These are phyloP conservation scores for Hygrophila difformis DNA, from an alignment of 257 asterid species.

Conservation along the genomic window DNA sequence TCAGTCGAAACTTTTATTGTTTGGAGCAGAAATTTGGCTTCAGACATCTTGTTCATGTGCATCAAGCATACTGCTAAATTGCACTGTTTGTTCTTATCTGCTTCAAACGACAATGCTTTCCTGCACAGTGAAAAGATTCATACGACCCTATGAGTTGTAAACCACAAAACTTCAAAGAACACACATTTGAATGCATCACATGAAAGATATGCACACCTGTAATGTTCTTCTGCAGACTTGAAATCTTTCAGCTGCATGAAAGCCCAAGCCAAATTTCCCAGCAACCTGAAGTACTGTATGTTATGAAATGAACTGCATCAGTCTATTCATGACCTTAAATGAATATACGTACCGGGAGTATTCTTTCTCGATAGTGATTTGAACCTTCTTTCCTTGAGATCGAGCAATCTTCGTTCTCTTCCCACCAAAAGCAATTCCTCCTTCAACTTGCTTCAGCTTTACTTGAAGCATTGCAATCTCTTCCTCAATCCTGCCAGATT, in stretches of 20 bases:
- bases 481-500: slow-evolving; percentile 69
- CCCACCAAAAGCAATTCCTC: slow-evolving; percentile 62
- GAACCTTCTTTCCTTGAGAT: slow-evolving; percentile 78
- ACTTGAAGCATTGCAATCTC: slow-evolving; percentile 54
- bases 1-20: slow-evolving; percentile 35
- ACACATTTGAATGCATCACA: background rate
- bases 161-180: background rate
- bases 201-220: slow-evolving; percentile 37
- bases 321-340: background rate
- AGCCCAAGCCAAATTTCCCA: slow-evolving; percentile 96
- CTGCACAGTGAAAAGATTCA: slow-evolving; percentile 34
- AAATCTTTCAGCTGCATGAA: slow-evolving; percentile 62
- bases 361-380: slow-evolving; percentile 72
- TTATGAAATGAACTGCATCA: background rate
- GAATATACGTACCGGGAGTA: slow-evolving; percentile 51
- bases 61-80: slow-evolving; percentile 84
- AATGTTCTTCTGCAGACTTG: slow-evolving; percentile 67
- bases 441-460: slow-evolving; percentile 66
- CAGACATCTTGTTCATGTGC: slow-evolving; percentile 59
- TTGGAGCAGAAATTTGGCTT: slow-evolving; percentile 80
- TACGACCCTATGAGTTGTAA: background rate
- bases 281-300: slow-evolving; percentile 39
- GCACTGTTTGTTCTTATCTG: slow-evolving; percentile 87
- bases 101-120: slow-evolving; percentile 70
- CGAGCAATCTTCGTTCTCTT: slow-evolving; percentile 69